phyloP scores from a whole-genome alignment of 805 yeast species.

The Sugiyamaella smithiae region DNA sequence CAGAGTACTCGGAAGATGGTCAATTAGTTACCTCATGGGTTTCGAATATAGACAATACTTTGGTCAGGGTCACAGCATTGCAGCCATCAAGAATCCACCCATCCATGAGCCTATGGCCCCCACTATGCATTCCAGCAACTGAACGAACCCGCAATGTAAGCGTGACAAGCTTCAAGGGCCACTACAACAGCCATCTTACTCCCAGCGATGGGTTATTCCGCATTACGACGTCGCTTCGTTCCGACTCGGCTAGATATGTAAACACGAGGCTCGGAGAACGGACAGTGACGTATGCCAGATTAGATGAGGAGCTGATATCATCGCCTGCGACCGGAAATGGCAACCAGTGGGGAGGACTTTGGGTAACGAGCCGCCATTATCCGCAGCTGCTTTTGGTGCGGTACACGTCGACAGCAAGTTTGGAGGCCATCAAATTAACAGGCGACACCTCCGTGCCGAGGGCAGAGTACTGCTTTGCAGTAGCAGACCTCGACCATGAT shows the following conservation, averaged over 20 bases:
- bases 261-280: constrained; percentile 20
- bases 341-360: constrained; percentile 28
- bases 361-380: constrained; percentile 24
- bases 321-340: not conserved
- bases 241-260: not conserved
- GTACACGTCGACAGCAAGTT: not conserved
- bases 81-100: constrained; percentile 23
- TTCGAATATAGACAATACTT: not conserved
- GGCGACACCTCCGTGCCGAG: constrained; percentile 28
- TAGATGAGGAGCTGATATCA: constrained; percentile 6
- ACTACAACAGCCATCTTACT: not conserved
- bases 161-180: constrained; percentile 24
- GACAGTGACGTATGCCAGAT: constrained; percentile 26
- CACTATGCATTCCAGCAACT: constrained; percentile 19
- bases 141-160: constrained; percentile 26
- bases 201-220: constrained; percentile 22
- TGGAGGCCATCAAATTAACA: constrained; percentile 32
- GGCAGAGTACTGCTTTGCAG: constrained; percentile 29
- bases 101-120: constrained; percentile 24
- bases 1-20: not conserved
- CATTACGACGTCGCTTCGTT: constrained; percentile 17
- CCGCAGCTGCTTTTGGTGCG: not conserved
- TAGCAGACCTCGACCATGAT: constrained; percentile 20
- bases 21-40: not conserved
- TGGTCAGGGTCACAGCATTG: constrained; percentile 22